Evolutionary conservation across 257 asterid species (phyloP).

Genomic region (Nicotiana noctiflora): DNA sequence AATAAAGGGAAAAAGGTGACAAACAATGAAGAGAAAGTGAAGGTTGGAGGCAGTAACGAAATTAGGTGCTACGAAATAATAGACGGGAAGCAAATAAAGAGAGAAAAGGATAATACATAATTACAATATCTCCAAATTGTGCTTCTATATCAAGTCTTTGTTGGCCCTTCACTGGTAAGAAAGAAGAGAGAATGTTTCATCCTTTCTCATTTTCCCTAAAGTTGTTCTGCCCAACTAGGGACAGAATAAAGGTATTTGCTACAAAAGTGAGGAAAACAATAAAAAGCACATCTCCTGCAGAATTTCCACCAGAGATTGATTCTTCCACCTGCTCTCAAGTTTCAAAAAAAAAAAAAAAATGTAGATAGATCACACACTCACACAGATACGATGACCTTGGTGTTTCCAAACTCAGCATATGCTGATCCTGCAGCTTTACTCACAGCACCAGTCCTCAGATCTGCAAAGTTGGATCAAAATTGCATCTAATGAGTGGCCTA

Average conservation of each 20-base stretch:
- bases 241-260: not conserved
- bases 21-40: not conserved
- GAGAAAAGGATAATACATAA: not conserved
- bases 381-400: conserved; percentile 98
- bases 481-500: not conserved
- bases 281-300: not conserved
- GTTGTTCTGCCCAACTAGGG: not conserved
- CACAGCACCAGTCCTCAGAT: conserved; percentile 82
- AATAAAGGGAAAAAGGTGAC: not conserved
- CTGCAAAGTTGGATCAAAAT: conserved; percentile 35
- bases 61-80: not conserved
- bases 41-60: not conserved
- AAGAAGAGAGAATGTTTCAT: not conserved
- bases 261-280: not conserved
- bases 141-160: not conserved
- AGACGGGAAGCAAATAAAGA: too few relatives aligned
- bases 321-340: not conserved
- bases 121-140: not conserved
- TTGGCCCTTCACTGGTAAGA: not conserved
- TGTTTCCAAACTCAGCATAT: conserved; percentile 90
- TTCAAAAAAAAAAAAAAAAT: not conserved
- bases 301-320: not conserved
- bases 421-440: conserved; percentile 97
- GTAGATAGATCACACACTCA: conserved; percentile 32
- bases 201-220: not conserved